phyloP scores from a whole-genome alignment of 768 basidiomycete species.

The Amyloporia xantha region DNA sequence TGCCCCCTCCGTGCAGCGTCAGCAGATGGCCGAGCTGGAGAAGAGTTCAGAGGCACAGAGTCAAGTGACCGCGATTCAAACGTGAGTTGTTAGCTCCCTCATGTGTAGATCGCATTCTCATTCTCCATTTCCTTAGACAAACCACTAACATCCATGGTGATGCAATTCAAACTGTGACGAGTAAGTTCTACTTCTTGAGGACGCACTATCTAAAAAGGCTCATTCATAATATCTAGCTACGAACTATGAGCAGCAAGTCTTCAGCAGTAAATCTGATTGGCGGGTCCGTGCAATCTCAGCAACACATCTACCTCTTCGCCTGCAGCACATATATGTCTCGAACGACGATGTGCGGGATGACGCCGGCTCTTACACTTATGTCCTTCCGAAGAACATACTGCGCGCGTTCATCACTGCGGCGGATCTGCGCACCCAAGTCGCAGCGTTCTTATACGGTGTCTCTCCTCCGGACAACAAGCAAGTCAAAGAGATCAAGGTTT shows the following conservation, averaged over 20 bases:
- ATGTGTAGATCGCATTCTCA: neutral
- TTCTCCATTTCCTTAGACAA: conserved; percentile 41
- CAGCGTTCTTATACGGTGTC: conserved; percentile 87
- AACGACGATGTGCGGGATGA: conserved; percentile 99
- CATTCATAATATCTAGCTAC: conserved; percentile 55
- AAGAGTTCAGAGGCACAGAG: conserved; percentile 92
- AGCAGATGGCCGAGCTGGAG: conserved; percentile 99
- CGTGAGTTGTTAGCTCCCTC: conserved; percentile 41
- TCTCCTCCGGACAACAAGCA: conserved; percentile 95
- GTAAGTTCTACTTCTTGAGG: conserved; percentile 37
- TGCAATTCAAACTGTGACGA: conserved; percentile 91
- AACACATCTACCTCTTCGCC: conserved; percentile 89
- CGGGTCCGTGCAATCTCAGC: conserved; percentile 97
- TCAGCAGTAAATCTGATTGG: conserved; percentile 99
- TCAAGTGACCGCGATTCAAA: conserved; percentile 95
- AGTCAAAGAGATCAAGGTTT: conserved; percentile 98
- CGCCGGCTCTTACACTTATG: conserved; percentile 89
- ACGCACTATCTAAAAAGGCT: neutral
- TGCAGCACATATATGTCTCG: conserved; percentile 98
- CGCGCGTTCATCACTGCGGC: conserved; percentile 90
- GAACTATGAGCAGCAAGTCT: conserved; percentile 97
- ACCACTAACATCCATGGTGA: conserved; percentile 98
- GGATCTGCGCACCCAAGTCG: conserved; percentile 94
- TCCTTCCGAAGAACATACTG: conserved; percentile 94
- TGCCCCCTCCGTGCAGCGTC: conserved; percentile 90